Conservation (phyloP, 1,284 basidiomycete genomes). For the Heliocybe sulcata region DNA sequence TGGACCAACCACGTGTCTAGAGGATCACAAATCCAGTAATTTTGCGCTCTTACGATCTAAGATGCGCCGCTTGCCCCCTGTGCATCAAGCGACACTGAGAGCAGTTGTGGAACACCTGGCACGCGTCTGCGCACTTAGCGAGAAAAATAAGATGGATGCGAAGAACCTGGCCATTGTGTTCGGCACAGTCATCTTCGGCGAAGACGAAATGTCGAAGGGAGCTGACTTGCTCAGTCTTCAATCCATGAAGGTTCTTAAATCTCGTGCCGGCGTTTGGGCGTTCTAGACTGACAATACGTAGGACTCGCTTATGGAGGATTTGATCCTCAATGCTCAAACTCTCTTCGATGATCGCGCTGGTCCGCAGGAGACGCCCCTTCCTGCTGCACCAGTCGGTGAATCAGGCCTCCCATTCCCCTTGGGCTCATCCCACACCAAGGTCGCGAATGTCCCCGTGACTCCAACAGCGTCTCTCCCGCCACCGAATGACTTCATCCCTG, state of each 20-base stretch:
- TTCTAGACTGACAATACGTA: conserved; percentile 19
- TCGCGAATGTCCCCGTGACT: conserved; percentile 28
- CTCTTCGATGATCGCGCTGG: conserved; percentile 44
- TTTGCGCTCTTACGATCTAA: conserved; percentile 74
- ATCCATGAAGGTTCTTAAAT: conserved; percentile 53
- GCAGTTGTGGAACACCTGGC: conserved; percentile 86
- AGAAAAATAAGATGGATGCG: conserved; percentile 92
- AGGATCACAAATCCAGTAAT: conserved; percentile 64
- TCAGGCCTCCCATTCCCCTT: conserved; percentile 47
- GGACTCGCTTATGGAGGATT: conserved; percentile 86
- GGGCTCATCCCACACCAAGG: conserved; percentile 59
- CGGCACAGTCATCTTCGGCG: conserved; percentile 81
- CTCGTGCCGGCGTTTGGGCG: conserved; percentile 3
- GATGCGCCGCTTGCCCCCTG: conserved; percentile 75
- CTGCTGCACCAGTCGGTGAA: conserved; percentile 59
- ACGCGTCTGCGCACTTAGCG: conserved; percentile 60
- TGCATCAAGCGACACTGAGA: conserved; percentile 88
- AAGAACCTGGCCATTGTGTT: conserved; percentile 88
- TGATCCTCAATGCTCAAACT: conserved; percentile 62
- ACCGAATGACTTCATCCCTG: conserved; percentile 65
- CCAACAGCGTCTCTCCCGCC: conserved; percentile 17
- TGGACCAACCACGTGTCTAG: conserved; percentile 25
- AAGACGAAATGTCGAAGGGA: conserved; percentile 77
- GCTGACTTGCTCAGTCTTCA: conserved; percentile 69
- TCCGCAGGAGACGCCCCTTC: conserved; percentile 49